Percentiles rank a stretch among this genome's conserved stretches.
Evolutionary conservation across 306 rosid species (phyloP).

Genomic region (Styphnolobium japonicum): DNA sequence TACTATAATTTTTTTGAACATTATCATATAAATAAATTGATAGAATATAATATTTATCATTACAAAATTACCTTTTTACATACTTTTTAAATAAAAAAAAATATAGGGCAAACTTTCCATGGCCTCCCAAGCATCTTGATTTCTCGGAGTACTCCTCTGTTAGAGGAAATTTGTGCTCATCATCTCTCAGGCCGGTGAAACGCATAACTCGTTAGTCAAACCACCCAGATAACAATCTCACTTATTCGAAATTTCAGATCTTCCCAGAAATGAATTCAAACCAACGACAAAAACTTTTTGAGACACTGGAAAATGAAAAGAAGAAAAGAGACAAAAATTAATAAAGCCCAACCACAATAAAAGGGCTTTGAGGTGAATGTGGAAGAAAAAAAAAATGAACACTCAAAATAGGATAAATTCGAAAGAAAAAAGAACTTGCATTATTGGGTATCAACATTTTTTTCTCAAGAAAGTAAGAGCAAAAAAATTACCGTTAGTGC

Average conservation of each 20-base stretch:
- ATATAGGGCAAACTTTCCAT: no score
- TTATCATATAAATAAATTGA: no score
- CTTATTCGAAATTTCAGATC: constrained; percentile 27
- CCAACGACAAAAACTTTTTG: not conserved
- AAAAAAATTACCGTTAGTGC: constrained; percentile 34
- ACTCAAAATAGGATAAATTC: not conserved
- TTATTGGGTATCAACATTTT: not conserved
- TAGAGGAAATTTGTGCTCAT: no score
- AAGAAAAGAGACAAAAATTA: not conserved
- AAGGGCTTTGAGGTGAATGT: no score
- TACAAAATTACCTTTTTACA: no score
- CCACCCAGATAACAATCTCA: constrained; percentile 5
- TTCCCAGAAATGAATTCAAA: not conserved
- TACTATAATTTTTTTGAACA: no score
- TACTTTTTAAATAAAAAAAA: no score
- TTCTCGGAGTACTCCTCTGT: no score
- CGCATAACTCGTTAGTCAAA: not conserved
- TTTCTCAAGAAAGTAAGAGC: not conserved
- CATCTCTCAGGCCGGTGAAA: no score
- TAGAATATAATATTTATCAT: no score
- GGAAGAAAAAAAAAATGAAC: not conserved
- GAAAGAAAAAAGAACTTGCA: not conserved
- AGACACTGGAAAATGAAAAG: not conserved
- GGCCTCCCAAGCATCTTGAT: no score
- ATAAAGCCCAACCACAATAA: not conserved